Conservation (phyloP, 257 asterid genomes). For the Gentiana macrophylla region DNA sequence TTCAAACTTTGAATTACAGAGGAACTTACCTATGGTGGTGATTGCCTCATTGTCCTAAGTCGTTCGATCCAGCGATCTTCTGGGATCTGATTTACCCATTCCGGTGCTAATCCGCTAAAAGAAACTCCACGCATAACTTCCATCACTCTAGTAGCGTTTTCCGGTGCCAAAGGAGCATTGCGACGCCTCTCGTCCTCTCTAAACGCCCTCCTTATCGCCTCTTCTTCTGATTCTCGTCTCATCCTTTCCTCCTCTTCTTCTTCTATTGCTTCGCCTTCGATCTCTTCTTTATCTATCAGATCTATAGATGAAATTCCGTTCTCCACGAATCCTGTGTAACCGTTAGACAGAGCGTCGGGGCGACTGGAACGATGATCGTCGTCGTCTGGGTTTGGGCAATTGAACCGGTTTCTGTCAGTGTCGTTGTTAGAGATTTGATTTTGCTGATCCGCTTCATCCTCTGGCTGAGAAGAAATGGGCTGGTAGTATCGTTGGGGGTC, state of each 20-base stretch:
- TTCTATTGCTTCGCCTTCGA: conserved; percentile 5
- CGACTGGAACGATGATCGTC: conserved; percentile 14
- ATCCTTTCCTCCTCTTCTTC: conserved; percentile 27
- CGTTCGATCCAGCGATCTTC: conserved; percentile 66
- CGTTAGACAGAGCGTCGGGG: conserved; percentile 36
- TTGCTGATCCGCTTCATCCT: conserved; percentile 16
- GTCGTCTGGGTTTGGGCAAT: conserved; percentile 7
- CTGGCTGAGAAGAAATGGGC: conserved; percentile 41
- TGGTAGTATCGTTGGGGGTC: conserved; percentile 54
- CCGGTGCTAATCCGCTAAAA: conserved; percentile 57
- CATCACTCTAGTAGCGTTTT: conserved; percentile 57
- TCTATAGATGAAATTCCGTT: conserved; percentile 53
- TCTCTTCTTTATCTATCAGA: conserved; percentile 31
- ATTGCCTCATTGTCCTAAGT: conserved; percentile 30
- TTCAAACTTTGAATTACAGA: neutral
- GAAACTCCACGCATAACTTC: conserved; percentile 76
- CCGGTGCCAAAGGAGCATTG: conserved; percentile 58
- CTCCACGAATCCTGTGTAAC: conserved; percentile 29
- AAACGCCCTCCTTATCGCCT: conserved; percentile 51
- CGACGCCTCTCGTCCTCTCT: conserved; percentile 78
- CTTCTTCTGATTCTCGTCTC: conserved; percentile 29
- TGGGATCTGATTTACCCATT: conserved; percentile 56
- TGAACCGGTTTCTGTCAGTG: conserved; percentile 6
- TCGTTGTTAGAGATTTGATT: too few species aligned
- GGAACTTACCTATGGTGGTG: conserved; percentile 20